Conservation (phyloP, 768 basidiomycete species). For the Suillus variegatus region DNA sequence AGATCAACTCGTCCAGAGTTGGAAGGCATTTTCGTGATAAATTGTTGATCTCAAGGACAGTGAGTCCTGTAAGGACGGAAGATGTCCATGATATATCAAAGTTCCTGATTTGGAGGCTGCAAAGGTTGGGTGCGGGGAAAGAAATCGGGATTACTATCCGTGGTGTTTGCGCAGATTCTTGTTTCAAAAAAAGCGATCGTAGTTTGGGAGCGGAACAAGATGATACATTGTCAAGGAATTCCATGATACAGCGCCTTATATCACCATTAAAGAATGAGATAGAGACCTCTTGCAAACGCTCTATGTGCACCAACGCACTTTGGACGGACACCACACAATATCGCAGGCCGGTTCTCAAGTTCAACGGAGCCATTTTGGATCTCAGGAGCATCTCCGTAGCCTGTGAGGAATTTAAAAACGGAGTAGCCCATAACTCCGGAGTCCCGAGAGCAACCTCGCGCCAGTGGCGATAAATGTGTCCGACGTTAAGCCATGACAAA, state of each 20-base stretch:
- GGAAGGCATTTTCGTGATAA: conserved; percentile 29
- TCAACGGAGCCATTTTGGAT: conserved; percentile 41
- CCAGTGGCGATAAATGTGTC: conserved; percentile 31
- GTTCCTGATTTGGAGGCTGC: conserved; percentile 35
- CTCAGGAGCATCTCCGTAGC: conserved; percentile 46
- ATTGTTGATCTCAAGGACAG: conserved; percentile 37
- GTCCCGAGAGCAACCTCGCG: conserved; percentile 40
- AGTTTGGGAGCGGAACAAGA: conserved; percentile 33
- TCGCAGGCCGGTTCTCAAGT: conserved; percentile 24
- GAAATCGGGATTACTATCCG: conserved; percentile 4
- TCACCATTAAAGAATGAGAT: conserved; percentile 26
- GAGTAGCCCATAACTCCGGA: conserved; percentile 41
- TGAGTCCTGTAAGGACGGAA: conserved; percentile 35
- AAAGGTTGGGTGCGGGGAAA: conserved; percentile 33
- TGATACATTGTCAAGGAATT: conserved; percentile 26
- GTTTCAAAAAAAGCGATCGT: conserved; percentile 28
- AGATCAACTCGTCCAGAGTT: conserved; percentile 32
- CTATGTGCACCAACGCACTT: conserved; percentile 31
- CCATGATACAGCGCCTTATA: conserved; percentile 21
- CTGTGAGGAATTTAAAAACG: conserved; percentile 32
- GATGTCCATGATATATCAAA: conserved; percentile 40
- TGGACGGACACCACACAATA: conserved; percentile 32
- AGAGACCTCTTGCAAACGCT: conserved; percentile 36
- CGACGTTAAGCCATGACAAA: conserved; percentile 10
- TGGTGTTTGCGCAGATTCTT: conserved; percentile 12